phyloP scores from a whole-genome alignment of 768 basidiomycete genomes.

The Chalciporus pseudorubinellus region DNA sequence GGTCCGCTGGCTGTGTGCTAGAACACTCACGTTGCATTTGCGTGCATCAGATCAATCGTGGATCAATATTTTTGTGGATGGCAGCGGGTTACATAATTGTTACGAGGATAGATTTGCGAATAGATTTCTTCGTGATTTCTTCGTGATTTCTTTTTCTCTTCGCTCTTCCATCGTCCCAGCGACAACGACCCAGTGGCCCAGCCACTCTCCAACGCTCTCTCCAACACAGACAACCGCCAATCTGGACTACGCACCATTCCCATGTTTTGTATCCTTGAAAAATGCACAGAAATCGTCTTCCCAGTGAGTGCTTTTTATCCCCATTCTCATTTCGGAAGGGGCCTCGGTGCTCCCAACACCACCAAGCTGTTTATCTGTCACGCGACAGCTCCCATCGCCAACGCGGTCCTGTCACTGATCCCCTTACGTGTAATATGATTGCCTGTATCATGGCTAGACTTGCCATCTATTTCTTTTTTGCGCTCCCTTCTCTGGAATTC shows the following conservation, averaged over 20 bases:
- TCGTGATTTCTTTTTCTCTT: no score
- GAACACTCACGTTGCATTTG: slow-evolving; percentile 32
- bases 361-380: slow-evolving; percentile 33
- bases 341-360: slow-evolving; percentile 21
- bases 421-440: slow-evolving; percentile 39
- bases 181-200: slow-evolving; percentile 31
- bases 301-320: slow-evolving; percentile 26
- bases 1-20: no score
- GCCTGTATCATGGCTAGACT: slow-evolving; percentile 13
- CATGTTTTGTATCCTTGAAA: slow-evolving; percentile 36
- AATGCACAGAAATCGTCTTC: slow-evolving; percentile 39
- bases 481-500: slow-evolving; percentile 13
- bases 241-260: slow-evolving; percentile 35
- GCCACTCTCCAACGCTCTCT: slow-evolving; percentile 23
- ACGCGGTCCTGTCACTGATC: slow-evolving; percentile 32
- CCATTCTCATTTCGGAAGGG: slow-evolving; percentile 27
- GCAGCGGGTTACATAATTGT: slow-evolving; percentile 31
- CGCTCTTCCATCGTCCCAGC: no score
- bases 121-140: slow-evolving; percentile 16
- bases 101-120: slow-evolving; percentile 19
- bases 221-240: slow-evolving; percentile 28
- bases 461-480: slow-evolving; percentile 10
- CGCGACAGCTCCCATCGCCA: slow-evolving; percentile 36
- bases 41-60: no score
- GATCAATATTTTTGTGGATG: no score